Percentiles rank a stretch among this genome's conserved stretches.
phyloP scores from a whole-genome alignment of 495 filamentous ascomycete species.

The Penicillium cataractarum region DNA sequence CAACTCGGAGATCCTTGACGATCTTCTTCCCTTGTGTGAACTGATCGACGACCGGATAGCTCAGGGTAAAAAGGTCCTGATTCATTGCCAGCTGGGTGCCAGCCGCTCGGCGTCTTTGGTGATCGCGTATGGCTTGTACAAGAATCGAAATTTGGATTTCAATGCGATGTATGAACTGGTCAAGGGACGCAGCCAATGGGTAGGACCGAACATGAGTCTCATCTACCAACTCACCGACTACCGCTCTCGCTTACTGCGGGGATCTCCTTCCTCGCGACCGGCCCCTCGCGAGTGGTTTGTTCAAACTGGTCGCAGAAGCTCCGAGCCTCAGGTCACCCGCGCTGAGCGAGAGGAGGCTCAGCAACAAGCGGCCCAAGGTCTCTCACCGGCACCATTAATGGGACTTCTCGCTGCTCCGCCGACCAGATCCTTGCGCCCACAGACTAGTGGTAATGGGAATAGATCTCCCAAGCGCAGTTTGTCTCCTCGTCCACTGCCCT shows the following conservation, averaged over 20 bases:
- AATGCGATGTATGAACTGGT: conserved; percentile 93
- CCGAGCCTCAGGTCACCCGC: conserved; percentile 39
- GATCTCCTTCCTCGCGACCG: conserved; percentile 43
- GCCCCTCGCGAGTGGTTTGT: conserved; percentile 43
- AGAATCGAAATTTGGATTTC: conserved; percentile 81
- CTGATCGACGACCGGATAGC: conserved; percentile 78
- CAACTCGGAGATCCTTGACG: conserved; percentile 91
- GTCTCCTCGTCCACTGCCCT: conserved; percentile 46
- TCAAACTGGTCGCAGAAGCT: conserved; percentile 32
- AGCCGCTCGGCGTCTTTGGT: conserved; percentile 96
- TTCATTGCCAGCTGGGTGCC: conserved; percentile 96
- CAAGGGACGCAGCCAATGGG: conserved; percentile 89
- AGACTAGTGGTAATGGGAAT: conserved; percentile 34
- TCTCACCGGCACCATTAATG: conserved; percentile 34
- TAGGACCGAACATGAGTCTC: conserved; percentile 96
- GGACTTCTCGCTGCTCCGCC: conserved; percentile 36
- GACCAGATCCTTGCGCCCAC: conserved; percentile 30
- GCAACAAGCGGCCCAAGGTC: conserved; percentile 23
- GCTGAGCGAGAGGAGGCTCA: conserved; percentile 22
- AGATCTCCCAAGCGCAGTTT: conserved; percentile 44
- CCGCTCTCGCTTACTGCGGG: conserved; percentile 45
- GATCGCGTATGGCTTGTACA: conserved; percentile 94
- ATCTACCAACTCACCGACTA: conserved; percentile 98
- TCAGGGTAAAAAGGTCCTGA: conserved; percentile 81
- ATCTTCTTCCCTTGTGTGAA: conserved; percentile 83